Evolutionary conservation across 768 basidiomycete species (phyloP).

Genomic region (Amanita pseudoporphyria): DNA sequence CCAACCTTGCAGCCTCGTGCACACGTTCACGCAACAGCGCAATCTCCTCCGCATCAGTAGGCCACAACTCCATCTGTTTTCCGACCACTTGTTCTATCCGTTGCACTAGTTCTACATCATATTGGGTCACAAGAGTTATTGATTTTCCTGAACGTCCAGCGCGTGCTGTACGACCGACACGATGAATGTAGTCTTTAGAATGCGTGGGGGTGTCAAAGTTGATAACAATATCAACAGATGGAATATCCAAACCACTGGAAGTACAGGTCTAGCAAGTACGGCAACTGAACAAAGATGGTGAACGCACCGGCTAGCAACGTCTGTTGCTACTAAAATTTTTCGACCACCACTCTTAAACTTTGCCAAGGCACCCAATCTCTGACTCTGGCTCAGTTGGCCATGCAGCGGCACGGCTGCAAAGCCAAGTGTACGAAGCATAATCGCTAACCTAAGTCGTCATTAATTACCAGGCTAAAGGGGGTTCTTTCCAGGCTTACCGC

Average conservation of each 20-base stretch:
- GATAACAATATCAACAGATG: slow-evolving; percentile 91
- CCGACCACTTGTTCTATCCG: slow-evolving; percentile 89
- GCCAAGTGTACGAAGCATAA: slow-evolving; percentile 82
- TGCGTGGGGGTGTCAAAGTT: slow-evolving; percentile 98
- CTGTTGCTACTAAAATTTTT: slow-evolving; percentile 88
- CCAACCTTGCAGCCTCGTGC: slow-evolving; percentile 72
- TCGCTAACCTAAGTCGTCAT: slow-evolving; percentile 52
- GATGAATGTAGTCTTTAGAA: slow-evolving; percentile 98
- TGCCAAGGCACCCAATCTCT: slow-evolving; percentile 83
- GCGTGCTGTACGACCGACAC: slow-evolving; percentile 94
- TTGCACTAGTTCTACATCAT: slow-evolving; percentile 93
- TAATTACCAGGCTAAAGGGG: background rate
- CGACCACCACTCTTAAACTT: slow-evolving; percentile 96
- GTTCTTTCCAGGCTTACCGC: slow-evolving; percentile 32
- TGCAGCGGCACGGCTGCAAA: slow-evolving; percentile 95
- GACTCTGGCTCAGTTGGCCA: slow-evolving; percentile 89
- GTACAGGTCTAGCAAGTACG: background rate
- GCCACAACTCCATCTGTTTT: slow-evolving; percentile 88
- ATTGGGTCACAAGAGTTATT: slow-evolving; percentile 96
- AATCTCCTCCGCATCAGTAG: slow-evolving; percentile 82
- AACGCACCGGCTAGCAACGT: slow-evolving; percentile 86
- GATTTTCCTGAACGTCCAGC: slow-evolving; percentile 97
- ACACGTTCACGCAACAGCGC: slow-evolving; percentile 82
- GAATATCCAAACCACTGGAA: slow-evolving; percentile 85
- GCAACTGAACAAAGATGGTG: background rate